Evolutionary conservation across 2,329 filamentous ascomycete species (phyloP).

Genomic region (Clonostachys byssicola): DNA sequence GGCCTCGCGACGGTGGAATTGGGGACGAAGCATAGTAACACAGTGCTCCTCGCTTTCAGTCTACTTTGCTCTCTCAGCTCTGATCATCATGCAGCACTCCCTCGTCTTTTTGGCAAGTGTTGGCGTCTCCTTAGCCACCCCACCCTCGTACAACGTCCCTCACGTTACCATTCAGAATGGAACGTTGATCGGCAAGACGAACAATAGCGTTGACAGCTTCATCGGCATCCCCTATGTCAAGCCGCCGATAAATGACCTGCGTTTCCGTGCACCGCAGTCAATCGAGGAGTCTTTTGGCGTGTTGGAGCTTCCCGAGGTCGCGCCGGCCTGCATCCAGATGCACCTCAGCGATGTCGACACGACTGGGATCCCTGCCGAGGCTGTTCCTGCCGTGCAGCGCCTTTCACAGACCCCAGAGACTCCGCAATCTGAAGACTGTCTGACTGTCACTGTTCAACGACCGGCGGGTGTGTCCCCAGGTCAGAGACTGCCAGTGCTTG

Average conservation of each 20-base stretch:
- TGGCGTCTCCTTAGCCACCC: no score
- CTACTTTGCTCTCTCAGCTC: no score
- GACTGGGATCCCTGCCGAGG: conserved; percentile 30
- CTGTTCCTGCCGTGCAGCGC: conserved; percentile 51
- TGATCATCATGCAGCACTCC: no score
- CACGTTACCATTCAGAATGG: no score
- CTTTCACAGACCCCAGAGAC: conserved; percentile 56
- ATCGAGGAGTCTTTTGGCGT: no score
- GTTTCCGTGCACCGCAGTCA: conserved; percentile 63
- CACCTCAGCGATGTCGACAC: conserved; percentile 45
- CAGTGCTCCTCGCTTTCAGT: no score
- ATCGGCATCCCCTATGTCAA: conserved; percentile 73
- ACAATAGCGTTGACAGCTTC: conserved; percentile 61
- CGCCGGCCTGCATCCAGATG: conserved; percentile 70
- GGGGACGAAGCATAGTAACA: no score
- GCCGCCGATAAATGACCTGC: conserved; percentile 59
- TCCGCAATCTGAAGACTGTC: conserved; percentile 58
- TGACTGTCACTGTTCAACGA: conserved; percentile 56
- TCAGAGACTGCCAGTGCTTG: no score
- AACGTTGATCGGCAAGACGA: conserved; percentile 44
- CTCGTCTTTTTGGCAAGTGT: no score
- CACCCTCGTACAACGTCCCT: no score
- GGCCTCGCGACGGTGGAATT: no score
- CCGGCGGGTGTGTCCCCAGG: conserved; percentile 31
- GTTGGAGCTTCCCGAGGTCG: conserved; percentile 51